phyloP scores from a whole-genome alignment of 768 basidiomycete species.

The Russula dissimulans region DNA sequence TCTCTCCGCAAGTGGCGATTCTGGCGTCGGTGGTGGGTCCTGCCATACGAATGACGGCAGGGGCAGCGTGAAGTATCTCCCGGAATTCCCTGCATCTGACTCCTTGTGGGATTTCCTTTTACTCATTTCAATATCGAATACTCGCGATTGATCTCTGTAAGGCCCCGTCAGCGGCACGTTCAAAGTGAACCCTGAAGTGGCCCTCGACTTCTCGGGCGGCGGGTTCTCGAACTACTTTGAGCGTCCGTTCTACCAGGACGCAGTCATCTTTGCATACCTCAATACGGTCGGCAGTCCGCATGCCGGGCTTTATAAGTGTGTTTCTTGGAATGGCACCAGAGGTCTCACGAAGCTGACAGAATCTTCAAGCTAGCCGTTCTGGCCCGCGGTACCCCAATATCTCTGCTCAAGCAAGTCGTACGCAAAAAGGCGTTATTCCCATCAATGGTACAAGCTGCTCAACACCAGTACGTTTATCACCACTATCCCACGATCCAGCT shows the following conservation, averaged over 20 bases:
- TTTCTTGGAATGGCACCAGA: background rate
- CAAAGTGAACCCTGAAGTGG: constrained; percentile 49
- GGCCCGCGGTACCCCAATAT: constrained; percentile 31
- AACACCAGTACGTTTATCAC: constrained; percentile 23
- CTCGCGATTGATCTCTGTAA: constrained; percentile 4
- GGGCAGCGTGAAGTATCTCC: constrained; percentile 25
- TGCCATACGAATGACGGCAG: constrained; percentile 27
- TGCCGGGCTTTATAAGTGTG: constrained; percentile 46
- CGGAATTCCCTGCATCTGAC: constrained; percentile 30
- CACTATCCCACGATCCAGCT: background rate
- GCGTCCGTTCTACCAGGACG: constrained; percentile 24
- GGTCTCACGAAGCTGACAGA: background rate
- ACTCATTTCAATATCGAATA: too few species aligned
- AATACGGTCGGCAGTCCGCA: constrained; percentile 36
- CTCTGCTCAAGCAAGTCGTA: constrained; percentile 47
- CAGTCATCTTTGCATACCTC: constrained; percentile 26
- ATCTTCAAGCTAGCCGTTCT: constrained; percentile 16
- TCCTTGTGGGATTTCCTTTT: constrained; percentile 26
- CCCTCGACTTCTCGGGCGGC: constrained; percentile 53
- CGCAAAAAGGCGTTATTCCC: constrained; percentile 34
- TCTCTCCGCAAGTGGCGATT: constrained; percentile 58
- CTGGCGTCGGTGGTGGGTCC: constrained; percentile 51
- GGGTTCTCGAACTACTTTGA: constrained; percentile 47
- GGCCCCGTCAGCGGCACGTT: constrained; percentile 53
- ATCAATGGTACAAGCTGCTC: constrained; percentile 39